These are phyloP conservation scores for Sugiyamaella xylanicola DNA, from an alignment of 1,139 yeast genomes.

Conservation along the genomic window DNA sequence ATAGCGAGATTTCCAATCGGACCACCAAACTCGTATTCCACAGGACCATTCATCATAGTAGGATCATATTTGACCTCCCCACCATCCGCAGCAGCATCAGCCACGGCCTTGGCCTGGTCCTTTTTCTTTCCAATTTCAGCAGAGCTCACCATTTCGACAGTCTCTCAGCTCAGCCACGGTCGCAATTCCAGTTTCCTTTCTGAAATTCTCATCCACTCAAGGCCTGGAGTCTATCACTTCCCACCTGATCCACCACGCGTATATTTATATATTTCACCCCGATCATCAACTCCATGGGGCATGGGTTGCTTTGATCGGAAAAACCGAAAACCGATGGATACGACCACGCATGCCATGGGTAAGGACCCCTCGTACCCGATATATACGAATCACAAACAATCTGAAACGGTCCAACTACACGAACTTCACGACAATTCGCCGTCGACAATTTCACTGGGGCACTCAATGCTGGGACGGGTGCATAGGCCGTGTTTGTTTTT, in stretches of 20 bases:
- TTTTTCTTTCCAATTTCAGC: slow-evolving; percentile 2
- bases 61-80: slow-evolving; percentile 26
- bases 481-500: no score
- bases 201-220: background rate
- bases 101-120: background rate
- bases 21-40: slow-evolving; percentile 84
- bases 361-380: background rate
- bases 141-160: background rate
- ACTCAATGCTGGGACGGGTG: no score
- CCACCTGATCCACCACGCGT: background rate
- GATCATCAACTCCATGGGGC: background rate
- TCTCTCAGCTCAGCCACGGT: background rate
- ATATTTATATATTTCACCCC: background rate
- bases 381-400: background rate
- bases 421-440: no score
- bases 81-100: background rate
- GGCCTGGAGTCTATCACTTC: background rate
- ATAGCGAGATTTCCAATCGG: slow-evolving; percentile 89
- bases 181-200: background rate
- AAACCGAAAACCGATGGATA: background rate
- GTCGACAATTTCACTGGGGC: no score
- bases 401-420: no score
- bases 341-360: slow-evolving; percentile 1
- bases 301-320: background rate
- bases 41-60: slow-evolving; percentile 27